Base-by-base conservation (phyloP, 257 asterid genomes). In the Ophiorrhiza pumila region DNA sequence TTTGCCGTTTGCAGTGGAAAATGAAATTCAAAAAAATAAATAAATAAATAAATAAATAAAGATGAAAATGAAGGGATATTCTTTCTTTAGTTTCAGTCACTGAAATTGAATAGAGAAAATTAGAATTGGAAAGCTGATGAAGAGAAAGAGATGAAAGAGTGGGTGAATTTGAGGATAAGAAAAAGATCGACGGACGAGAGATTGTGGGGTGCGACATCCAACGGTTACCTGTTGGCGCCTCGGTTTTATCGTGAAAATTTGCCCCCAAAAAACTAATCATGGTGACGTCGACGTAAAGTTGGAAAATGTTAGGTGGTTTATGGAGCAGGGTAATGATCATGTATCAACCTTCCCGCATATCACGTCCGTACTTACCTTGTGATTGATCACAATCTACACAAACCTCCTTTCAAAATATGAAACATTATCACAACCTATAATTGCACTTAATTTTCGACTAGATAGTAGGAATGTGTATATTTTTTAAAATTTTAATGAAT, bases 111-210 rank as follows among this genome's bases (percentile, higher is more conserved):
- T 10, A 65, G 62, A 45, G 62, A n/a, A n/a, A n/a, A n/a, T n/a
- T n/a, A n/a, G n/a, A n/a, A n/a, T n/a, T n/a, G n/a, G 41, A 18
- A 9, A 37, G 31, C 17, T 7, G 18, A 4, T 3, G 17, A 10
- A 23, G 0, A 2, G 29, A 23, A 9, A 0, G 74, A 37, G 13
- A 23, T 0, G 17, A 10, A 8, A 31, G 29, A 68, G 66, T 71
- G 78, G 69, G 84, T 71, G 88, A 74, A 83, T 64, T 68, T 57
- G 76, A 83, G 82, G 91, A 87, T 88, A 81, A 85, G 85, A 75
- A 81, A n/a, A 20, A 27, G 63, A 76, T 82, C 71, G 60, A 77
- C 75, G 79, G 85, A 77, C 74, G 58, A 72, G 6, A 74, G 68
- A 74, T 22, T 45, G 5, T 31, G 42, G 56, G 72, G 79, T 77